phyloP scores from a whole-genome alignment of 2,329 filamentous ascomycete species.

The Zymoseptoria ardabiliae region DNA sequence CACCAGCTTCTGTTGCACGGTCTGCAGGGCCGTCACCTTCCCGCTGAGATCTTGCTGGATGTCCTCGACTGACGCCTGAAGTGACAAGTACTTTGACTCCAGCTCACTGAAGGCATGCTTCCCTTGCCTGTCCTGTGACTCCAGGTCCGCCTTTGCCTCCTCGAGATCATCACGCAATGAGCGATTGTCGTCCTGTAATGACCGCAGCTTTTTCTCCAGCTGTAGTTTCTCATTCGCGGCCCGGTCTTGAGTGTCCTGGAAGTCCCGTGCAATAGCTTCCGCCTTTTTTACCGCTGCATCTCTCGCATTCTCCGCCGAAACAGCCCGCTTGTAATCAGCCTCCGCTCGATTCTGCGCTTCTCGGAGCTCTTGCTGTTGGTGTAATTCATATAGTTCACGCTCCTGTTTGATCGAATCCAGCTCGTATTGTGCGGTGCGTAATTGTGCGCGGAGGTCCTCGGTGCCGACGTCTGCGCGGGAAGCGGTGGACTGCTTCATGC shows the following conservation, averaged over 20 bases:
- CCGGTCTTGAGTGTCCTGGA: conserved; percentile 48
- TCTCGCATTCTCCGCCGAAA: conserved; percentile 47
- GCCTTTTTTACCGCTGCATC: conserved; percentile 47
- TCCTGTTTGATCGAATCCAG: conserved; percentile 83
- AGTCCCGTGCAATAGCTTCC: conserved; percentile 47
- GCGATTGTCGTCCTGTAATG: conserved; percentile 61
- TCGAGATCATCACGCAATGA: conserved; percentile 73
- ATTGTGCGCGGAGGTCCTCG: conserved; percentile 80
- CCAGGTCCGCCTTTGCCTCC: conserved; percentile 68
- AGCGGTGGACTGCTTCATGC: conserved; percentile 35
- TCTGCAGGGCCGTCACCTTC: conserved; percentile 51
- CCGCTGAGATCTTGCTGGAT: conserved; percentile 51
- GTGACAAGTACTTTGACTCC: conserved; percentile 50
- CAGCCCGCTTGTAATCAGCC: conserved; percentile 65
- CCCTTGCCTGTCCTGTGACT: conserved; percentile 60
- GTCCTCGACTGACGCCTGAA: conserved; percentile 50
- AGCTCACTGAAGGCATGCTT: conserved; percentile 53
- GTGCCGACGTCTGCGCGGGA: conserved; percentile 39
- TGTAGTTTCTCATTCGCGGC: conserved; percentile 48
- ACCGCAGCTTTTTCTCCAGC: conserved; percentile 49
- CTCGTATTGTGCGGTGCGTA: conserved; percentile 82
- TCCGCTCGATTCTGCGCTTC: conserved; percentile 76
- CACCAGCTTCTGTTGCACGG: conserved; percentile 58
- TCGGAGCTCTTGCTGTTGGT: conserved; percentile 76
- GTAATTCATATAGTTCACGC: conserved; percentile 67